Conservation (phyloP, 2,329 filamentous ascomycete species). For the Paecilomyces variotii region DNA sequence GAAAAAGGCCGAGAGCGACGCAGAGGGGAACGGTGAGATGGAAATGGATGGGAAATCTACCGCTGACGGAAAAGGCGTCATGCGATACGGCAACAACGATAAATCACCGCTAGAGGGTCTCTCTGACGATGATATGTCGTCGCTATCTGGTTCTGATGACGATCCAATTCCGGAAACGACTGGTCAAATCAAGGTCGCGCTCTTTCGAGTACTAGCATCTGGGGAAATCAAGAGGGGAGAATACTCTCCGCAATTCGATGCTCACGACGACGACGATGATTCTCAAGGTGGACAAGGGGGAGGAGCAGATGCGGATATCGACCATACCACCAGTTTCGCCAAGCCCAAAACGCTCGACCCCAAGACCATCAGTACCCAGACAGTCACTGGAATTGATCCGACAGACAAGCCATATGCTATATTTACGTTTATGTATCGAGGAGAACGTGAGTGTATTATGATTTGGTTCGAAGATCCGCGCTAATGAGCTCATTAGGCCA, state of each 20-base stretch:
- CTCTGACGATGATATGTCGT: conserved; percentile 60
- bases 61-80: conserved; percentile 46
- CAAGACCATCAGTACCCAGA: conserved; percentile 96
- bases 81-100: conserved; percentile 74
- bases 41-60: conserved; percentile 25
- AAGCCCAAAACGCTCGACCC: conserved; percentile 94
- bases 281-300: conserved; percentile 44
- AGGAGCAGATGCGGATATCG: conserved; percentile 70
- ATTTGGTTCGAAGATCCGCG: conserved; percentile 9
- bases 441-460: conserved; percentile 63
- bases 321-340: conserved; percentile 96
- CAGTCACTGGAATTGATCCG: conserved; percentile 94
- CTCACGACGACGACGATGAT: conserved; percentile 87
- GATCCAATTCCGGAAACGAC: conserved; percentile 83
- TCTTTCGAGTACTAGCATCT: conserved; percentile 90
- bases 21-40: conserved; percentile 38
- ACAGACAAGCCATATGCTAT: conserved; percentile 93
- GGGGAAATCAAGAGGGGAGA: conserved; percentile 97
- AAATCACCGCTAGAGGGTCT: conserved; percentile 65
- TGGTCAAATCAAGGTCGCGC: conserved; percentile 94
- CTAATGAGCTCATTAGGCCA: conserved; percentile 53
- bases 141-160: conserved; percentile 68
- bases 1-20: conserved; percentile 54
- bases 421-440: conserved; percentile 96
- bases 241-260: conserved; percentile 95